Base-by-base conservation (phyloP, 768 basidiomycete species). In the Boletus vermiculosoides region DNA sequence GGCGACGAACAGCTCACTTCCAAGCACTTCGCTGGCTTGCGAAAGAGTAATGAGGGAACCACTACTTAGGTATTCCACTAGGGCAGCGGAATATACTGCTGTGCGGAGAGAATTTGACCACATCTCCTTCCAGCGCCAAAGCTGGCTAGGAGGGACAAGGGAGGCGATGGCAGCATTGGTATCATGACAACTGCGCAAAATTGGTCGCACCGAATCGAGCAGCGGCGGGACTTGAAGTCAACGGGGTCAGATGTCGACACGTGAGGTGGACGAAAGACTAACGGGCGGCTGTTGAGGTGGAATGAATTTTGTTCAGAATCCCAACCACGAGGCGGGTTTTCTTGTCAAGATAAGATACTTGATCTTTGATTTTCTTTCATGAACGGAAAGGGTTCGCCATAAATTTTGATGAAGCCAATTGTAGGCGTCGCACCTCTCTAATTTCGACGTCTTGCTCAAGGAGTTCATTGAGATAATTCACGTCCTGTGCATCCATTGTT, bases 91-190 rank as follows among this genome's bases (percentile, higher is more conserved):
- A 63, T 87, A 92, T 1, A 91, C 77, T 12, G 83, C 82, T 18
- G 79, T 80, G 54, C 90, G 79, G 37, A 92, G 68, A 4, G 87
- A 85, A 64, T 82, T 83, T 1, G 81, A 78, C 90, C 90, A 92
- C 83, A 88, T 83, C 25, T 91, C 88, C 68, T 88, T 90, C 87
- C 87, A 92, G 54, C 83, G 78, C 90, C 90, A 92, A 58, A 89
- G 84, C 60, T 91, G 87, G 62, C 87, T 83, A 31, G 76, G 77
- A 30, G 90, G 90, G 25, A 90, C 76, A 33, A 85, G 76, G 6
- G 64, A 71, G 7, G 83, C 84, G n/a, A 93, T 72, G 1, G 76
- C 75, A 23, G 75, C 73, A 11, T 70, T 79, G 9, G 76, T 79
- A 20, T 78, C 80, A 55, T 74, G 74, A 61, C 85, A 92, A 60